Evolutionary conservation across 2,329 filamentous ascomycete species (phyloP), one percentile per base, ranked within the genome.

Genomic region (Passalora sequoiae): DNA sequence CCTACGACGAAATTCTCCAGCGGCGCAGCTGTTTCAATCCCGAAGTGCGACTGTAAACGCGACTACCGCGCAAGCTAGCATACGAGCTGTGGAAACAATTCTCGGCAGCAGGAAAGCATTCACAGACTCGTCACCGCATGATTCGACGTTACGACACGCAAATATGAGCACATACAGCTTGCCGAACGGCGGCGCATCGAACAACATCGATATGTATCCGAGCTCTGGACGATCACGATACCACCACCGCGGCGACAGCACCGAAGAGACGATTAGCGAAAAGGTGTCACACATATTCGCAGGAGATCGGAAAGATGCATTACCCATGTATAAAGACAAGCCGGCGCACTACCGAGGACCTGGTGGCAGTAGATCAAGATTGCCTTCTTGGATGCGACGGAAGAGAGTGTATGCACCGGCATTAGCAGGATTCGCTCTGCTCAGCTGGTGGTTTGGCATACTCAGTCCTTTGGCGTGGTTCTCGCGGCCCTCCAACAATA

Each of bases 321-420:
- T 98, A 50, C 92, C 92, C 33, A 89, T 97, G 85, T 98, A 98
- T 72, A 98, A 98, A 69, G 92, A 98, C 69, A 98, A 98, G 66
- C 92, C 92, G n/a, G 92, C 86, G 62, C 76, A 75, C 38, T 83
- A 86, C 58, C 73, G 77, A 31, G 69, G 74, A 24, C 78, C 78
- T 12, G 55, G 58, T 16, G 77, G 78, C 57, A 71, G 73, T 50
- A 72, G 74, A 49, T 73, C 27, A 25, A 28, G 32, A 16, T 37
- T 44, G 22, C 43, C 44, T 19, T 44, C 43, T 12, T 55, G 49
- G 53, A 27, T 47, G 43, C 77, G 76, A 64, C 76, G 77, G 58
- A 86, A 84, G 69, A 72, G 84, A 46, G 66, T 78, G 20, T 54
- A 81, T 16, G 72, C 77, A 31, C 50, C 77, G 17, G 66, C 74